These are phyloP conservation scores for Fusarium dlaminii DNA, from an alignment of 2,329 filamentous ascomycete genomes.

Conservation along the genomic window DNA sequence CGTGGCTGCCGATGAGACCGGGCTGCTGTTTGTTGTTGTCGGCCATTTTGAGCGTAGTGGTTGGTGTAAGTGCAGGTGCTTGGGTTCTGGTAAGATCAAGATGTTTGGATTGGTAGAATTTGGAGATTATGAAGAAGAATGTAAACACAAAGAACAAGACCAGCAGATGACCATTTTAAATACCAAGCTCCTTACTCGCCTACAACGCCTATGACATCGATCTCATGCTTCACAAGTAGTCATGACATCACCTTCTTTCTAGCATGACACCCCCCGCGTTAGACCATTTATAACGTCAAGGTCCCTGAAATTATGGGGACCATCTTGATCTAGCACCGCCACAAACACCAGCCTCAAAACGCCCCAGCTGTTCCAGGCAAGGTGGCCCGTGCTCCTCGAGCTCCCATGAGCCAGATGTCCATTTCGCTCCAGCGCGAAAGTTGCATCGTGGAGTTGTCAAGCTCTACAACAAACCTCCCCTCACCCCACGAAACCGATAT, in stretches of 20 bases:
- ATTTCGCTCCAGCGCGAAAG: conserved; percentile 20
- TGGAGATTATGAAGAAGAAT: not conserved
- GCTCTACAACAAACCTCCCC: conserved; percentile 13
- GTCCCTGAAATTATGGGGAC: conserved; percentile 26
- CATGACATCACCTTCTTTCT: conserved; percentile 42
- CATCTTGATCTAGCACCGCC: conserved; percentile 4
- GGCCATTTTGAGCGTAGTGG: conserved; percentile 36
- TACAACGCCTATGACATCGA: conserved; percentile 42
- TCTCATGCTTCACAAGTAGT: conserved; percentile 23
- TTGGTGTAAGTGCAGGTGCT: not conserved
- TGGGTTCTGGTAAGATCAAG: not conserved
- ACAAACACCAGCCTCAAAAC: conserved; percentile 16
- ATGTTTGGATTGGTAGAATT: not conserved
- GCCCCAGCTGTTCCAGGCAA: conserved; percentile 14
- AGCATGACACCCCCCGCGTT: conserved; percentile 21
- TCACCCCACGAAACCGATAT: not conserved
- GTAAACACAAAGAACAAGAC: not conserved
- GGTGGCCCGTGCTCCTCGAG: conserved; percentile 26
- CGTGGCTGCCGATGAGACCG: conserved; percentile 70
- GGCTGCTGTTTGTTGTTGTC: conserved; percentile 50
- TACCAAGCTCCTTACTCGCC: conserved; percentile 21
- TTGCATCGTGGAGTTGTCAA: conserved; percentile 33
- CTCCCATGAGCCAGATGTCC: conserved; percentile 38
- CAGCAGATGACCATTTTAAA: conserved; percentile 19
- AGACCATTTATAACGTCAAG: conserved; percentile 23